Evolutionary conservation across 495 filamentous ascomycete species (phyloP).

Genomic region (Cryomyces antarcticus): DNA sequence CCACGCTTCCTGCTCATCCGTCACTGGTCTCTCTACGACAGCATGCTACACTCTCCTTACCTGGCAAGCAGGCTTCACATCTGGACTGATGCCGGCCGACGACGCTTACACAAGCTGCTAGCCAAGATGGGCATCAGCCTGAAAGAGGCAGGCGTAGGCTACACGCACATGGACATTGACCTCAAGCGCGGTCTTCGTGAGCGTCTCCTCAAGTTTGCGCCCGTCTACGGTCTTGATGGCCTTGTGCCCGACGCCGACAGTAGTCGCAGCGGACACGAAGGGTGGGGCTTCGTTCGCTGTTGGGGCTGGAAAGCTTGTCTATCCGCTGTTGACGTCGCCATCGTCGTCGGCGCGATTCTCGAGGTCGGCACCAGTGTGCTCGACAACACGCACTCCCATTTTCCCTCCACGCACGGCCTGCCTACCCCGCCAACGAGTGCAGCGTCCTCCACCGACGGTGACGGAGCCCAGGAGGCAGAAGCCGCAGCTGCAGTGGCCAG

Average conservation of each 20-base stretch:
- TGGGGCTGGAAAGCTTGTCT: slow-evolving; percentile 97
- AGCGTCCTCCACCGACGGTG: slow-evolving; percentile 18
- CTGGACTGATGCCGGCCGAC: slow-evolving; percentile 77
- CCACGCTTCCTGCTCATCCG: slow-evolving; percentile 83
- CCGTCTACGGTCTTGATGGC: slow-evolving; percentile 78
- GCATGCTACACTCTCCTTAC: slow-evolving; percentile 94
- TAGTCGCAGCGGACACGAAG: slow-evolving; percentile 41
- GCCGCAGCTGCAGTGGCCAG: not conserved
- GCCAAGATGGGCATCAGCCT: slow-evolving; percentile 97
- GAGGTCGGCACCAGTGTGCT: slow-evolving; percentile 47
- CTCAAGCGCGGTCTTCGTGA: slow-evolving; percentile 75
- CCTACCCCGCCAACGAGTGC: slow-evolving; percentile 7
- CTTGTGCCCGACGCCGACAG: slow-evolving; percentile 50
- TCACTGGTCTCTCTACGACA: slow-evolving; percentile 95
- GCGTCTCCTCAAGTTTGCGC: slow-evolving; percentile 72
- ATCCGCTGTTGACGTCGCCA: slow-evolving; percentile 75
- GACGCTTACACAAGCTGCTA: slow-evolving; percentile 83
- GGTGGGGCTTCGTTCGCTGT: slow-evolving; percentile 90
- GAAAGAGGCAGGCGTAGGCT: slow-evolving; percentile 81
- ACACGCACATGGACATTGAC: slow-evolving; percentile 97
- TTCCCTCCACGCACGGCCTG: slow-evolving; percentile 4
- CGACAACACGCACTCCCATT: slow-evolving; percentile 13
- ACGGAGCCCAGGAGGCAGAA: slow-evolving; percentile 3
- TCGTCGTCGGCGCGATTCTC: slow-evolving; percentile 73
- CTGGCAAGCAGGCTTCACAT: slow-evolving; percentile 82